These are phyloP conservation scores for Aspergillus funiculosus DNA, from an alignment of 495 filamentous ascomycete genomes.

Conservation along the genomic window DNA sequence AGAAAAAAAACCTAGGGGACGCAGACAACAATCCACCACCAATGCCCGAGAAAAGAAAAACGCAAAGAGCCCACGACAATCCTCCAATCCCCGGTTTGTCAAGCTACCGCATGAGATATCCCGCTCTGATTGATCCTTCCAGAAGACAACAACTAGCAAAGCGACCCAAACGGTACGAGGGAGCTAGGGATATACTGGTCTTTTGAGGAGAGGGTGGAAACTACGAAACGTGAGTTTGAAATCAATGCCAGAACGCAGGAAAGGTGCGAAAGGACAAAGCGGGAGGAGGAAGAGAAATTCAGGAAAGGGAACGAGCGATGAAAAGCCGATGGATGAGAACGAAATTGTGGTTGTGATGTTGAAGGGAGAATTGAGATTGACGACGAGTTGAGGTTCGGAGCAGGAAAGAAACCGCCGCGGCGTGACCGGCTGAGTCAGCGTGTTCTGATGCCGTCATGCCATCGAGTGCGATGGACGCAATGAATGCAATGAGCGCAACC, in stretches of 20 bases:
- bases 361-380: conserved; percentile 1
- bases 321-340: not conserved
- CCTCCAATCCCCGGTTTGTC: conserved; percentile 14
- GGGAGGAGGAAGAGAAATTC: conserved; percentile 14
- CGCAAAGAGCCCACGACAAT: conserved; percentile 24
- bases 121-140: conserved; percentile 19
- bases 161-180: conserved; percentile 6
- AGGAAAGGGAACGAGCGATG: conserved; percentile 1
- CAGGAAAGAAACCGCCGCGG: not conserved
- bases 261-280: conserved; percentile 4
- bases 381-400: not conserved
- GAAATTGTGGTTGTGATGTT: conserved; percentile 5
- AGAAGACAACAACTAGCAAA: conserved; percentile 20
- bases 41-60: conserved; percentile 14
- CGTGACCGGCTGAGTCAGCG: conserved; percentile 14
- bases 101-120: conserved; percentile 23
- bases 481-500: too few species aligned
- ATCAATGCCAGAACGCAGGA: not conserved
- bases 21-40: conserved; percentile 24
- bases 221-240: conserved; percentile 10
- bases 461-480: not conserved
- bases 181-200: conserved; percentile 8
- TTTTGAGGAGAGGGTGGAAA: conserved; percentile 12
- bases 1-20: conserved; percentile 35
- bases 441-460: conserved; percentile 6